These are phyloP conservation scores for Batkoa obscura DNA, from an alignment of 371 early-diverging fungal genomes.

Conservation along the genomic window DNA sequence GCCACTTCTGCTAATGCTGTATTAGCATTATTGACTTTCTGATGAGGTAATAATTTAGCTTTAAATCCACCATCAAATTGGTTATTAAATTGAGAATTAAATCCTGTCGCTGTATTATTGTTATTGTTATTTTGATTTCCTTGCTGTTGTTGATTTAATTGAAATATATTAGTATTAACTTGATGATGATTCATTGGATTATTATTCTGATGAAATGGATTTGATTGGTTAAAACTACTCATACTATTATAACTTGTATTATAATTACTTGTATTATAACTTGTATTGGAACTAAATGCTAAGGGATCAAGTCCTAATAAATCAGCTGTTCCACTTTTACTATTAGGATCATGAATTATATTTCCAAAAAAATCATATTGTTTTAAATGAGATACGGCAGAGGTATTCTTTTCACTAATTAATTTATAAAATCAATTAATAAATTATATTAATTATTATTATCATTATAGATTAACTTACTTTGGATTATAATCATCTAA, in stretches of 20 bases:
- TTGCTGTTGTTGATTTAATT: background rate
- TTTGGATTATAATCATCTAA: constrained; percentile 6
- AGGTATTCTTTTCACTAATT: background rate
- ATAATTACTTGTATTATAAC: background rate
- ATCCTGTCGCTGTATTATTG: background rate
- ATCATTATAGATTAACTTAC: background rate
- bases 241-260: background rate
- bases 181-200: no score
- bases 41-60: constrained; percentile 4
- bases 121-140: background rate
- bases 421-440: no score
- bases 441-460: background rate
- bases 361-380: constrained; percentile 7
- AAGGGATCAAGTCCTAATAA: constrained; percentile 4
- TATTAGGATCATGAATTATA: background rate
- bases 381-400: background rate
- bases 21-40: background rate
- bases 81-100: background rate
- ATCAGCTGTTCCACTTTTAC: background rate
- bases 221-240: background rate
- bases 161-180: background rate
- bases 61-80: constrained; percentile 6
- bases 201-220: constrained; percentile 6
- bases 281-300: background rate
- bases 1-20: constrained; percentile 1